Base-by-base conservation (phyloP, 2,329 filamentous ascomycete species). In the Thelonectria olida region DNA sequence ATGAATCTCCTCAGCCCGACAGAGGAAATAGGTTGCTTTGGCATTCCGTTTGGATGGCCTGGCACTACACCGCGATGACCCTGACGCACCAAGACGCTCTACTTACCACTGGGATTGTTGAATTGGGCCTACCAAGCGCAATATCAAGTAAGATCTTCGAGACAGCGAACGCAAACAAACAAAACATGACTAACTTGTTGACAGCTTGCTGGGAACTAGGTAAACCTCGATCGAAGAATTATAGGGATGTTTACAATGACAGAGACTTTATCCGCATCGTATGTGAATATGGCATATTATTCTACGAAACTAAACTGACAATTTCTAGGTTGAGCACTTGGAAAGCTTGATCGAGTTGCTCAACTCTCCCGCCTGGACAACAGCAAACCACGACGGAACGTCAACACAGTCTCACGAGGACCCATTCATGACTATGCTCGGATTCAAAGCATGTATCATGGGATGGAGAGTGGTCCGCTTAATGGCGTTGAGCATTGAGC, bases 61-160 rank as follows among this genome's bases (percentile, higher is more conserved):
- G 59, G 59, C 59, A 62, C 28, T 62, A 62, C 25, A 58, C 59
- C 1, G 59, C 59, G n/a, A 54, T 62, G 17, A 62, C 54, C 5
- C 22, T 62, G 42, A 62, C 54, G 2, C 59, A 62, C 8, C 59
- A 62, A n/a, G 59, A 62, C 45, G 49, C 54, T 19, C 49, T 62
- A 8, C 39, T 62, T 23, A 58, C 54, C 6, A 62, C 59, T 12
- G 59, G 59, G 1, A 62, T 62, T 12, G 59, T 62, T 8, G 59
- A 62, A 25, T 22, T 49, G n/a, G 54, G 59, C 1, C 17, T 62
- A 2, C 59, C 59, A 2, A 54, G 49, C 9, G 59, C 59, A 9
- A 53, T 62, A 25, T 62, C 59, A 2, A 62, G 59, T 62, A 22
- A n/a, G 45, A 20, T 12, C 10, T 7, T 15, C 2, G 2, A 5